A percentile compares a stretch with the other conserved stretches of the same genome.
phyloP scores from a whole-genome alignment of 176 grass and related monocot genomes.

The Aechmea fasciata region DNA sequence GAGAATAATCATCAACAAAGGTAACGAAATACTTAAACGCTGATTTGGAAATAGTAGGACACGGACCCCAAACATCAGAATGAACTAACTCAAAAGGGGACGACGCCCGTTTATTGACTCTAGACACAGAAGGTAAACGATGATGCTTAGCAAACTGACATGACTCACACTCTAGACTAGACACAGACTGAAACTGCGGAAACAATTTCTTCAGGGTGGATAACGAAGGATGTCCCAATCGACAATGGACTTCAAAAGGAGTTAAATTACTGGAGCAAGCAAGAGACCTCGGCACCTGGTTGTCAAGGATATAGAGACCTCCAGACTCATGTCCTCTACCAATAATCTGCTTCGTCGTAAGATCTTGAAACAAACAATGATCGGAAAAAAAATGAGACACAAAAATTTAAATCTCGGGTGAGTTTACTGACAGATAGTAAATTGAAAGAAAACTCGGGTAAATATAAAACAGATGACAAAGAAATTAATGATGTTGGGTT shows the following conservation, averaged over 20 bases:
- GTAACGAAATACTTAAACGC: neutral
- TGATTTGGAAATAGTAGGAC: too few species aligned
- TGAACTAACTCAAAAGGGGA: neutral
- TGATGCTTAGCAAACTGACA: neutral
- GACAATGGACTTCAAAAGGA: neutral
- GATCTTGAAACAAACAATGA: constrained; percentile 4
- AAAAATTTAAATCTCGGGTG: neutral
- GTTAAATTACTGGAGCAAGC: neutral
- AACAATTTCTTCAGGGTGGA: neutral
- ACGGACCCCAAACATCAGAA: neutral
- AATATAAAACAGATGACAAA: neutral
- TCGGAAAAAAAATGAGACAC: neutral
- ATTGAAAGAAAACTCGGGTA: constrained; percentile 1
- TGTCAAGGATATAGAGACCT: neutral
- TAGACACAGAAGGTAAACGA: neutral
- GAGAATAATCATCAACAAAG: neutral
- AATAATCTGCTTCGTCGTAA: constrained; percentile 9
- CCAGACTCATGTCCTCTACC: neutral
- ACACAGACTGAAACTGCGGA: neutral
- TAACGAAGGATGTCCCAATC: neutral
- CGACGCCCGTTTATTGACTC: neutral
- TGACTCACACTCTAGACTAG: neutral
- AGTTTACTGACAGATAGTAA: neutral
- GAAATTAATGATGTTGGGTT: neutral
- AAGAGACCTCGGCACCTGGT: neutral